Conservation (phyloP, 2,329 filamentous ascomycete species). For the Pestalotiopsis sp. region DNA sequence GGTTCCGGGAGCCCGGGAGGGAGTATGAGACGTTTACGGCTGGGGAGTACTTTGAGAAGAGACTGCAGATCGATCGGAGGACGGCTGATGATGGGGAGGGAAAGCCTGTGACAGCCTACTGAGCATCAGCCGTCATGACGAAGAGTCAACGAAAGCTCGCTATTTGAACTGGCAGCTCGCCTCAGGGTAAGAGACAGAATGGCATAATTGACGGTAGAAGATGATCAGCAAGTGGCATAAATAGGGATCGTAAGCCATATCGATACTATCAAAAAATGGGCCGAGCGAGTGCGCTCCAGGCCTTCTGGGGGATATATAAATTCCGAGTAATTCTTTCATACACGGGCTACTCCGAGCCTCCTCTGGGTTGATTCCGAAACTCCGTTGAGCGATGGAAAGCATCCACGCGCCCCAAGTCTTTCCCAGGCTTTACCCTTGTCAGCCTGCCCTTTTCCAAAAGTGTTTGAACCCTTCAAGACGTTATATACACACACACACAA, state of each 20-base stretch:
- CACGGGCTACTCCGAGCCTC: background rate
- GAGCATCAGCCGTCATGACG: background rate
- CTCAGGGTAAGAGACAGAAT: too few relatives aligned
- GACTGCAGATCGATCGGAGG: conserved; percentile 15
- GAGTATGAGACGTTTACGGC: conserved; percentile 15
- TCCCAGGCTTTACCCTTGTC: background rate
- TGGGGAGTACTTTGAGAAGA: conserved; percentile 14
- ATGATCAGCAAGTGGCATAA: background rate
- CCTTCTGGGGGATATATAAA: background rate
- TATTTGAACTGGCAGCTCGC: too few relatives aligned
- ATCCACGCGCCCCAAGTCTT: conserved; percentile 10
- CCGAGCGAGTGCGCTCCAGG: background rate
- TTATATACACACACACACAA: conserved; percentile 1
- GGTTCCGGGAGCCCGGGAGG: conserved; percentile 6
- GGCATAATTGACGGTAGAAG: background rate
- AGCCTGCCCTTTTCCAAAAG: background rate
- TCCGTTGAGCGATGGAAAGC: conserved; percentile 11
- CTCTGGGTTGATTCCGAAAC: background rate
- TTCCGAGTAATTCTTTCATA: background rate
- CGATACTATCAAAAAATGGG: background rate
- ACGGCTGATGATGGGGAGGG: conserved; percentile 8
- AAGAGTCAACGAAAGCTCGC: too few relatives aligned
- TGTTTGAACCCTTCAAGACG: background rate
- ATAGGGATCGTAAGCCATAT: background rate
- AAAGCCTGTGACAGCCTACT: background rate